These are phyloP conservation scores for Macaranga tanarius DNA, from an alignment of 441 rosid genomes.

Conservation along the genomic window DNA sequence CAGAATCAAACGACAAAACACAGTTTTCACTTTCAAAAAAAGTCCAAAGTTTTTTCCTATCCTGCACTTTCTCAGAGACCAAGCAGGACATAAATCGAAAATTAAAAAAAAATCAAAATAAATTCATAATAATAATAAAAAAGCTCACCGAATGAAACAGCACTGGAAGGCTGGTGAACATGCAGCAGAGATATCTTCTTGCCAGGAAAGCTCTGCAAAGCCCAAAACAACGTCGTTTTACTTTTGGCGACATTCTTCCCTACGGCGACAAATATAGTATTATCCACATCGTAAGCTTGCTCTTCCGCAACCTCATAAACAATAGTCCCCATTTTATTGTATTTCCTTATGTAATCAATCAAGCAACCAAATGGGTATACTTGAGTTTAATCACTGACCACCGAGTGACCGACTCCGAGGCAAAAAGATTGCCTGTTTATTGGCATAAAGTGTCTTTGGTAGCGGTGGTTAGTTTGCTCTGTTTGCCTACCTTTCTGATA, in stretches of 20 bases:
- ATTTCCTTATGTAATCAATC: no score
- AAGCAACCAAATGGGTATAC: no score
- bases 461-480: neutral
- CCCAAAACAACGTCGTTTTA: slow-evolving; percentile 65
- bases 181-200: slow-evolving; percentile 77
- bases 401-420: neutral
- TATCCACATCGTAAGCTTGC: slow-evolving; percentile 41
- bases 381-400: neutral
- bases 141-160: slow-evolving; percentile 58
- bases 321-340: slow-evolving; percentile 41
- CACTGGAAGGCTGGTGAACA: slow-evolving; percentile 53
- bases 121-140: slow-evolving; percentile 5
- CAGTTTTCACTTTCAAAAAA: neutral
- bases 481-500: slow-evolving; percentile 17
- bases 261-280: slow-evolving; percentile 75
- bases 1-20: slow-evolving; percentile 6
- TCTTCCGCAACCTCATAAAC: slow-evolving; percentile 32
- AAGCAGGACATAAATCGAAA: slow-evolving; percentile 15
- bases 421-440: neutral
- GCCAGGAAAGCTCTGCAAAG: slow-evolving; percentile 55
- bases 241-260: slow-evolving; percentile 59
- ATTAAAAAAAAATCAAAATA: slow-evolving; percentile 15
- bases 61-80: slow-evolving; percentile 23
- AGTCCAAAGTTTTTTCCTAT: neutral
- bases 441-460: neutral